Conservation (phyloP, 2,329 filamentous ascomycete genomes). For the Ophiostoma sp. region DNA sequence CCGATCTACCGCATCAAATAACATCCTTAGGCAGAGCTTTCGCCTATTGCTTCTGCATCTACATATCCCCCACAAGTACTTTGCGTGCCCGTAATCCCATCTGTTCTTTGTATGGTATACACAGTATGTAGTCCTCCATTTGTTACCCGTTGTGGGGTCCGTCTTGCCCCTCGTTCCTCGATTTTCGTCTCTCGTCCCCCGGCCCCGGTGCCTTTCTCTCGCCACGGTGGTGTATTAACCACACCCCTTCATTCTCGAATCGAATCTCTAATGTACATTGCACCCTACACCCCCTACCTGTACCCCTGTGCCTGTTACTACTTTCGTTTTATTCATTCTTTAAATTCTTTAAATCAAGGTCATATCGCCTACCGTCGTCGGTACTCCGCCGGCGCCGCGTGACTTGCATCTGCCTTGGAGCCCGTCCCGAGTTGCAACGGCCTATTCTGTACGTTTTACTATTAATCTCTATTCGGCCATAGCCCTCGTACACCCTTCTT, state of each 20-base stretch:
- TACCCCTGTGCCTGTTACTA: background rate
- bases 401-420: conserved; percentile 10
- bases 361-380: background rate
- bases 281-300: background rate
- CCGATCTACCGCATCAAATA: background rate
- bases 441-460: background rate
- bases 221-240: background rate
- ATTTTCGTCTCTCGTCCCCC: background rate
- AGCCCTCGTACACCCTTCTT: background rate
- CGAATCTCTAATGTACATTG: background rate
- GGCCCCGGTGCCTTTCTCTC: background rate
- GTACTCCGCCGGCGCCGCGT: conserved; percentile 3
- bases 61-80: conserved; percentile 1
- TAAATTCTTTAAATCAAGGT: background rate
- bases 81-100: background rate
- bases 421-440: background rate
- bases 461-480: background rate
- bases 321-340: background rate
- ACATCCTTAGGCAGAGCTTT: conserved; percentile 8
- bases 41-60: background rate
- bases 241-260: background rate
- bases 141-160: conserved; percentile 10
- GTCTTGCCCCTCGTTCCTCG: background rate
- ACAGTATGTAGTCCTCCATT: background rate
- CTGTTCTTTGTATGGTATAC: background rate